Base-by-base conservation (phyloP, 2,329 filamentous ascomycete genomes). In the Pyrenochaeta sp. region DNA sequence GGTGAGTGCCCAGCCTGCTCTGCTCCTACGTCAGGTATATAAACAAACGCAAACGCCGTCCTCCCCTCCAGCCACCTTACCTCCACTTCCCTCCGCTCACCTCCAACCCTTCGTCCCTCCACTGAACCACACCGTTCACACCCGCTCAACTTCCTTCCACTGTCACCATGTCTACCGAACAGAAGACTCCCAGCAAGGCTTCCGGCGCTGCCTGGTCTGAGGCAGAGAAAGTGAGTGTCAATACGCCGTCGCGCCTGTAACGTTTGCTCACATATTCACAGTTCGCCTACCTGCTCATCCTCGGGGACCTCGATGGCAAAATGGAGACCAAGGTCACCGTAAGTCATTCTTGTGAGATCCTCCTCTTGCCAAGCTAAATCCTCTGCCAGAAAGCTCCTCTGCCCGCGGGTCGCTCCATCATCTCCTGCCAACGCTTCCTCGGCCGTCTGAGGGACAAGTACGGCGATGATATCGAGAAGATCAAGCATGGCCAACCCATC, bases 341-440 rank as follows among this genome's bases (percentile, higher is more conserved):
- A 35, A 34, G 50, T 50, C 3, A 23, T 6, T 11, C 15, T 34
- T 29, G 19, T 20, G 4, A 20, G 4, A n/a, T 8, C 14, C 9
- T 3, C 15, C 8, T 7, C 10, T 18, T n/a, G 15, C 10, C 4
- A 8, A 29, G 34, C 46, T 49, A 20, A 56, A 15, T 28, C 35
- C 1, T 13, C 4, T 4, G 6, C 1, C 34, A 66, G 59, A 46
- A 47, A 15, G 48, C 59, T 4, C 63, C 63, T 3, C 48, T 55
- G 13, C 65, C 62, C 2, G 39, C 28, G n/a, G 58, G 58, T 7
- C 60, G 63, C 28, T 45, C 50, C 20, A 21, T 51, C 15, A 50
- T 60, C 39, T 61, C 65, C 1, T 68, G 65, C 44, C 44, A 56
- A 39, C 58, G 54, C 35, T 51, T 67, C 35, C 26, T 66, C 15